Base-by-base conservation (phyloP, 192 early-diverging fungal species). In the Tieghemiomyces parasiticus region DNA sequence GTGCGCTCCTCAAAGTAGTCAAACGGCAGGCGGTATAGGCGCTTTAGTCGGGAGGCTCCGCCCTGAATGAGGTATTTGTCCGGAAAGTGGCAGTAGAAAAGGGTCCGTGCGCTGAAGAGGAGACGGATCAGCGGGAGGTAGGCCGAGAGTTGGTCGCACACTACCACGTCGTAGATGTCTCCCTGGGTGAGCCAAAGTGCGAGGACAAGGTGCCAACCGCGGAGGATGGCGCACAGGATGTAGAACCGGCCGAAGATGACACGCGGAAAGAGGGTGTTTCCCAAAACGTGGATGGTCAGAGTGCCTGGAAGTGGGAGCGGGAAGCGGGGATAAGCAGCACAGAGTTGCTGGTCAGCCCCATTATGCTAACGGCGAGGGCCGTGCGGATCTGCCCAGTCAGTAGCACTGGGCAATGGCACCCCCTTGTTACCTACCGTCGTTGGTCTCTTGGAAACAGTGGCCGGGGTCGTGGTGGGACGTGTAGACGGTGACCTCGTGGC, bases 81-180 rank as follows among this genome's bases (percentile, higher is more conserved):
- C 0, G 94, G 94, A 63, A 92, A 94, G 60, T 97, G 94, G 66
- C 94, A 93, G 67, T 97, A 97, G 70, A 97, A 97, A 44, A 97
- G 70, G 13, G 94, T 81, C 70, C 87, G 70, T 22, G 82, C 73
- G 1, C 69, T 64, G 28, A 81, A 76, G 35, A 82, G 65, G 63
- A 80, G 76, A 34, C 72, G 74, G 44, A 95, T 68, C 16, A 95
- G 46, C n/a, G 92, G 92, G 26, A 93, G 80, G 16, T 82, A 79
- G 8, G 86, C 83, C 25, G 89, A 88, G 26, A 95, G 68, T 71
- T 93, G 89, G 78, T 97, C 94, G 4, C 90, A 84, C 58, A 97
- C 75, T 13, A 89, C 59, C 2, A 90, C 77, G 61, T 97, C 90
- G 60, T 72, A 85, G 13, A 81, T 68, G 30, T 71, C 46, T 10